Evolutionary conservation across 2,329 filamentous ascomycete species (phyloP).

Genomic region (Penicillium paneum): DNA sequence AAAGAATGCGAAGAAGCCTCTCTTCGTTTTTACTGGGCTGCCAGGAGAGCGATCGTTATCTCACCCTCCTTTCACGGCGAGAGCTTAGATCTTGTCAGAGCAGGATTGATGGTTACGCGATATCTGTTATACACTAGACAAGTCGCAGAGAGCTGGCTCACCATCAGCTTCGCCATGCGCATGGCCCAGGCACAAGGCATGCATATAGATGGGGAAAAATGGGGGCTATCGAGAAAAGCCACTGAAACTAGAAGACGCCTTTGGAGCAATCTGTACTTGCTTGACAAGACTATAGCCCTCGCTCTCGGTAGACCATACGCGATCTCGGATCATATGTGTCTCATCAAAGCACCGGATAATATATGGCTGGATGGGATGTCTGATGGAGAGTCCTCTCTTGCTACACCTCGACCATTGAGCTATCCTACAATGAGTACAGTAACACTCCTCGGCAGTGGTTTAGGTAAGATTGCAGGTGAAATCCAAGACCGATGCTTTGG

Average conservation of each 20-base stretch:
- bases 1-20: slow-evolving; percentile 40
- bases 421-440: slow-evolving; percentile 37
- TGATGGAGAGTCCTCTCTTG: slow-evolving; percentile 29
- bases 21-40: slow-evolving; percentile 44
- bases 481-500: slow-evolving; percentile 44
- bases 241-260: slow-evolving; percentile 40
- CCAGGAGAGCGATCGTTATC: slow-evolving; percentile 41
- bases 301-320: slow-evolving; percentile 42
- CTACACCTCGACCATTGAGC: slow-evolving; percentile 24
- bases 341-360: slow-evolving; percentile 39
- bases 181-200: slow-evolving; percentile 47
- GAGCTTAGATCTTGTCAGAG: slow-evolving; percentile 41
- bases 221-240: slow-evolving; percentile 37
- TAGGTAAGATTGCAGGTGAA: slow-evolving; percentile 39
- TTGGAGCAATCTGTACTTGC: slow-evolving; percentile 42
- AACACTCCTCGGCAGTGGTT: slow-evolving; percentile 31
- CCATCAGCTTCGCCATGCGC: slow-evolving; percentile 43
- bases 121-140: slow-evolving; percentile 42
- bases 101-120: slow-evolving; percentile 39
- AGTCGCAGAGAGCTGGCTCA: slow-evolving; percentile 43
- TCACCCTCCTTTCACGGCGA: slow-evolving; percentile 45
- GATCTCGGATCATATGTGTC: slow-evolving; percentile 41
- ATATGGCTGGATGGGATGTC: slow-evolving; percentile 39
- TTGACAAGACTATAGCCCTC: slow-evolving; percentile 43
- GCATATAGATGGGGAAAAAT: slow-evolving; percentile 44